Evolutionary conservation across 208 protist genomes (phyloP).

Genomic region (Wallacemonas sp.): DNA sequence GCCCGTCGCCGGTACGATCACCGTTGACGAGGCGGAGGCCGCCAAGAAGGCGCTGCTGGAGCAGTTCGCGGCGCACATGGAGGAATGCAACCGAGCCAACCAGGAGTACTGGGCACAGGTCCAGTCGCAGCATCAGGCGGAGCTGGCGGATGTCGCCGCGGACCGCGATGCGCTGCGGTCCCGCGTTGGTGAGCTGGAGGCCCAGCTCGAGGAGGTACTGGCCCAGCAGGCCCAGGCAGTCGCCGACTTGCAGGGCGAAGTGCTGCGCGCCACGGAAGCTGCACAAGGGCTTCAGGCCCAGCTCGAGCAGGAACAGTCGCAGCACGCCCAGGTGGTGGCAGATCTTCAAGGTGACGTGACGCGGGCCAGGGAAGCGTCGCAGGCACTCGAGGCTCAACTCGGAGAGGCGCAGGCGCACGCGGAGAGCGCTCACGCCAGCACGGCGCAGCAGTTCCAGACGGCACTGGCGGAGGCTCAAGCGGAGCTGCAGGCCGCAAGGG

Average conservation of each 20-base stretch:
- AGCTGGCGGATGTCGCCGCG: conserved; percentile 13
- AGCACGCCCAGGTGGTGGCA: conserved; percentile 20
- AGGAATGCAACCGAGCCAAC: conserved; percentile 45
- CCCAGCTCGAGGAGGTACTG: conserved; percentile 18
- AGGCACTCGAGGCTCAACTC: neutral
- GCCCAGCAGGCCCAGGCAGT: conserved; percentile 22
- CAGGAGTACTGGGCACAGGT: conserved; percentile 32
- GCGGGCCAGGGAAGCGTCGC: neutral
- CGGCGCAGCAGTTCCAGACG: neutral
- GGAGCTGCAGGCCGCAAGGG: neutral
- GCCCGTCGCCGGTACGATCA: conserved; percentile 7
- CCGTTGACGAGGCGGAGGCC: conserved; percentile 24
- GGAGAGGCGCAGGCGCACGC: no score
- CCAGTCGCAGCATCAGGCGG: conserved; percentile 24
- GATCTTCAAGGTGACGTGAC: conserved; percentile 3
- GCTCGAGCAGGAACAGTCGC: conserved; percentile 18
- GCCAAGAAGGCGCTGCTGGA: conserved; percentile 22
- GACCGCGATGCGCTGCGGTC: conserved; percentile 24
- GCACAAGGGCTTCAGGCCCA: neutral
- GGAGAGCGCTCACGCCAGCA: neutral
- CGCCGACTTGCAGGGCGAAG: neutral
- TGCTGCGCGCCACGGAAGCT: neutral
- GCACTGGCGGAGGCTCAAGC: neutral
- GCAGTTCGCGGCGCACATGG: conserved; percentile 61
- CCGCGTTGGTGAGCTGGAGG: conserved; percentile 28